Evolutionary conservation across 2,329 filamentous ascomycete genomes (phyloP).

Genomic region (Emericellopsis atlantica): DNA sequence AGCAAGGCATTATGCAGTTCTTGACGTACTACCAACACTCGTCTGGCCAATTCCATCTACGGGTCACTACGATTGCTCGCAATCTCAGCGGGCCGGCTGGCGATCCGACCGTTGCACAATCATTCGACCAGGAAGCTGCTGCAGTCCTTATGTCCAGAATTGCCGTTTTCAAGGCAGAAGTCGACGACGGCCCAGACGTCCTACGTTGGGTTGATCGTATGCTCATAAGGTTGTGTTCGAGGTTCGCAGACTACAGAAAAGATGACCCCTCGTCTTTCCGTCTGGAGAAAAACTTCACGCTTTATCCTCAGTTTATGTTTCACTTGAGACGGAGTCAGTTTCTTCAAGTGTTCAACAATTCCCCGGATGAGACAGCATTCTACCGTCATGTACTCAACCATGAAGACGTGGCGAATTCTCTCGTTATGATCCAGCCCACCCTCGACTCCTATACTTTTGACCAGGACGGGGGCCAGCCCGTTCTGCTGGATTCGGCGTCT

Average conservation of each 20-base stretch:
- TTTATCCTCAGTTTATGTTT: constrained; percentile 99
- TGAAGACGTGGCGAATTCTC: constrained; percentile 90
- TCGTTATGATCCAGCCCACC: constrained; percentile 98
- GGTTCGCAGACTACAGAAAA: constrained; percentile 96
- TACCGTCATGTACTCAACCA: constrained; percentile 95
- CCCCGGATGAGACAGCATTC: constrained; percentile 97
- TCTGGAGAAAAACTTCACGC: constrained; percentile 95
- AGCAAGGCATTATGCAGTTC: constrained; percentile 96
- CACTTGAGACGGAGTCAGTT: constrained; percentile 95
- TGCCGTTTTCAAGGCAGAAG: constrained; percentile 96
- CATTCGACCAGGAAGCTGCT: constrained; percentile 95
- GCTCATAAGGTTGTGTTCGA: constrained; percentile 90
- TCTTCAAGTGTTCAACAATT: constrained; percentile 98
- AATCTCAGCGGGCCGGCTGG: constrained; percentile 88
- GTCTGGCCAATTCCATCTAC: constrained; percentile 87
- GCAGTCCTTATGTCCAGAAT: constrained; percentile 98
- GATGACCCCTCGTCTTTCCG: constrained; percentile 96
- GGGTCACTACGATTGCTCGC: constrained; percentile 86
- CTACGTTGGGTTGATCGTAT: constrained; percentile 97
- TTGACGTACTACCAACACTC: constrained; percentile 98
- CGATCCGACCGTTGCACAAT: constrained; percentile 88
- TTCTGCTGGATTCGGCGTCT: constrained; percentile 90
- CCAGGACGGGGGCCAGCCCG: constrained; percentile 81
- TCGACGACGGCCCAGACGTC: constrained; percentile 97
- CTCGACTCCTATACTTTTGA: constrained; percentile 96